Base-by-base conservation (phyloP, 179 eudicot genomes). In the Nepenthes alata region DNA sequence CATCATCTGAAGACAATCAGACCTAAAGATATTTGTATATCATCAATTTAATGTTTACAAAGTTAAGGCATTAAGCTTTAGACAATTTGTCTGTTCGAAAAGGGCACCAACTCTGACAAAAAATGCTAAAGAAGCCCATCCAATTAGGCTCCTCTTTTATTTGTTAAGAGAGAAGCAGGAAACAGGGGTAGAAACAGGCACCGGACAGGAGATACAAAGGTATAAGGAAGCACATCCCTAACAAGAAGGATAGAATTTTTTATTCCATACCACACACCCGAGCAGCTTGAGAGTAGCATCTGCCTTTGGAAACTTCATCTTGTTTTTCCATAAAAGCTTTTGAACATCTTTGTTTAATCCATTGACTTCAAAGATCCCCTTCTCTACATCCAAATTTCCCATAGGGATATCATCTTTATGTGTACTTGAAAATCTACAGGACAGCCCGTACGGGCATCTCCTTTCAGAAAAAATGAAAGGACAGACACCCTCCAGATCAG, bases 301-400 rank as follows among this genome's bases (percentile, higher is more conserved):
- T 34, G 98, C 87, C 77, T 83, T 87, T 0, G 80, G 83, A 48
- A 86, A 93, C 57, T 72, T 83, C 88, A 85, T 85, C 66, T 85
- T 89, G 72, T 87, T 93, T 74, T 93, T 93, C 98, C 98, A 93
- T 59, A 93, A 72, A 67, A 89, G 90, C 79, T 63, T 86, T 71
- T 93, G 98, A 60, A 89, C 85, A 65, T 89, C 96, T 80, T 93
- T 93, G 47, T 71, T 85, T 75, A 93, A 67, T 11, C 70, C 76
- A 69, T 93, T 93, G 45, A 85, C 71, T 70, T 93, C 96, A 68
- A 72, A 62, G 16, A 47, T 70, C 45, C 64, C 73, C 68, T 59
- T 77, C 53, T 41, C 71, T 25, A 37, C 68, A 78, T 61, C 70
- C 66, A 54, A 47, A 25, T 59, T 68, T 52, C 58, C 88, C 60